These are phyloP conservation scores for Umbilicus rupestris DNA, from an alignment of 164 flowering plant genomes.

Conservation along the genomic window DNA sequence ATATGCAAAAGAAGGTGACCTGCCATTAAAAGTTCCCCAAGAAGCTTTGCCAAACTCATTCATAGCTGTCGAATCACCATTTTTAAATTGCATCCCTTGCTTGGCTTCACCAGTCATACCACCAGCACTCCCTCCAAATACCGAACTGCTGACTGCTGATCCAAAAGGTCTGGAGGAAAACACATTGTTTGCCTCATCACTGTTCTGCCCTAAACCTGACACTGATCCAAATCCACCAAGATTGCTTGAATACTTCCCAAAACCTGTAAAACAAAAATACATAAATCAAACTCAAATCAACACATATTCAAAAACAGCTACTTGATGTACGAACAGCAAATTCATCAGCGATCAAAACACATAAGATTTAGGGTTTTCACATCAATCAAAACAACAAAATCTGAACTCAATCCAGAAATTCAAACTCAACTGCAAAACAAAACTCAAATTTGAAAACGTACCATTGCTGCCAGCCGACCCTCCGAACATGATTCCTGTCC, in stretches of 20 bases:
- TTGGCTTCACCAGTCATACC: not conserved
- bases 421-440: too few relatives aligned
- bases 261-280: not conserved
- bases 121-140: not conserved
- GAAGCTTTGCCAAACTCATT: not conserved
- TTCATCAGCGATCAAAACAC: not conserved
- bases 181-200: too few relatives aligned
- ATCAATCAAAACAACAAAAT: not conserved
- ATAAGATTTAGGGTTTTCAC: not conserved
- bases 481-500: not conserved
- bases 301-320: too few relatives aligned
- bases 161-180: not conserved
- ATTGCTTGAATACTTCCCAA: conserved; percentile 1
- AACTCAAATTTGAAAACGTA: not conserved
- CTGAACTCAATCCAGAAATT: not conserved
- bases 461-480: not conserved
- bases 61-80: not conserved
- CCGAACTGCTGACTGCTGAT: not conserved
- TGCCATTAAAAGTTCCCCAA: too few relatives aligned
- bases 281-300: not conserved
- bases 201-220: not conserved
- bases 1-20: not conserved
- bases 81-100: not conserved
- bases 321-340: not conserved
- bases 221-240: not conserved